Base-by-base conservation (phyloP, 2,329 filamentous ascomycete genomes). In the Penicillium olsonii region DNA sequence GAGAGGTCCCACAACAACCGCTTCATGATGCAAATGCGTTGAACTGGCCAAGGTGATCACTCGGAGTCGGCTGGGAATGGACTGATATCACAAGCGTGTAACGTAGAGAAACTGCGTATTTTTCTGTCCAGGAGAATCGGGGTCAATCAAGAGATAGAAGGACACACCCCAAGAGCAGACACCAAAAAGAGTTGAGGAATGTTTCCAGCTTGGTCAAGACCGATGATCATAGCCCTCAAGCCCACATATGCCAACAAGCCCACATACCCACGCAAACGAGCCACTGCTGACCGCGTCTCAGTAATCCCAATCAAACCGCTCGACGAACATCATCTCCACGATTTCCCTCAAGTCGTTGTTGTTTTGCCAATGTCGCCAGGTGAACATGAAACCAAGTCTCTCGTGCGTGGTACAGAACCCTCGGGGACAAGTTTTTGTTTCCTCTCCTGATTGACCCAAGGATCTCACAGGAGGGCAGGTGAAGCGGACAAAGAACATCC, bases 391-490 rank as follows among this genome's bases (percentile, higher is more conserved):
- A 48, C 55, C 55, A 41, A 56, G 53, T 87, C 84, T 92, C 88
- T 79, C 64, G 86, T 90, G 67, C 85, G 88, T 82, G 68, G 77
- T 81, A 87, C 90, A 89, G 82, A 86, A 83, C 86, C 88, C 85
- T 88, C 87, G 71, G 79, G 86, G 90, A 95, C 87, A 84, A 77
- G 89, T 94, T 91, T 96, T 96, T 95, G 87, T 87, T 77, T 92
- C 87, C 88, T 85, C 87, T 84, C 84, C 84, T 64, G 63, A 60
- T 54, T 38, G 45, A 62, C 46, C 62, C 31, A 18, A 42, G 67
- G 60, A 52, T 67, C 63, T 67, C 68, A 15, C 38, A 72, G 82
- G 83, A 85, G 84, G 87, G 87, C 84, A 73, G 77, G 75, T 78
- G 67, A 79, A 85, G 81, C 89, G 89, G 82, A 87, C 89, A 95